Evolutionary conservation across 2,329 filamentous ascomycete genomes (phyloP).

Genomic region (Alternaria atra): DNA sequence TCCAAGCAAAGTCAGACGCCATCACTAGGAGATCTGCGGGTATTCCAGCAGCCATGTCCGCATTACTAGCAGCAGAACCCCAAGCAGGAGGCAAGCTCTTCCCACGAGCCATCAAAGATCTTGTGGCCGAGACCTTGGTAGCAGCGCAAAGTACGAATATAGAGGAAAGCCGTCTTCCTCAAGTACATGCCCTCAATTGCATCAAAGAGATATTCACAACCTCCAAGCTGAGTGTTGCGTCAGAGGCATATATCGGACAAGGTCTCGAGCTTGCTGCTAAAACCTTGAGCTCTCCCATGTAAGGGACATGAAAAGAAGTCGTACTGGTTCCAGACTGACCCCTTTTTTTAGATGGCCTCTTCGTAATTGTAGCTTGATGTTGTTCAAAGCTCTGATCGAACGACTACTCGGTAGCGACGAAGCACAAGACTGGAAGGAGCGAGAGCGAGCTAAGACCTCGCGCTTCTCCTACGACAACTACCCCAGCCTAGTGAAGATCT

Average conservation of each 20-base stretch:
- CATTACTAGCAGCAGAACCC: slow-evolving; percentile 76
- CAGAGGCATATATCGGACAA: slow-evolving; percentile 76
- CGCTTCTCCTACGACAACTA: slow-evolving; percentile 76
- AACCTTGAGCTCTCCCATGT: slow-evolving; percentile 81
- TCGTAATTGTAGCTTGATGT: slow-evolving; percentile 88
- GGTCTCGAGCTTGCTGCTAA: slow-evolving; percentile 81
- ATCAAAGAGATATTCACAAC: slow-evolving; percentile 91
- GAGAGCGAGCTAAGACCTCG: slow-evolving; percentile 52
- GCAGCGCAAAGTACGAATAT: slow-evolving; percentile 64
- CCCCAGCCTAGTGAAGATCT: slow-evolving; percentile 69
- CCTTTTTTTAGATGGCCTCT: slow-evolving; percentile 77
- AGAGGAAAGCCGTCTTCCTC: slow-evolving; percentile 71
- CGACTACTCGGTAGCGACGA: slow-evolving; percentile 78
- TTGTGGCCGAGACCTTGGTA: slow-evolving; percentile 67
- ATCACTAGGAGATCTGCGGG: slow-evolving; percentile 89
- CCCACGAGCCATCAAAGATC: slow-evolving; percentile 68
- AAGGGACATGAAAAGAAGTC: slow-evolving; percentile 45
- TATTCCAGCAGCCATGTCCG: slow-evolving; percentile 85
- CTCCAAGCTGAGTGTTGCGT: slow-evolving; percentile 75
- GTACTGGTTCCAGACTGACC: slow-evolving; percentile 5
- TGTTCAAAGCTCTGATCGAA: slow-evolving; percentile 86
- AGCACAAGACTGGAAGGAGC: slow-evolving; percentile 65
- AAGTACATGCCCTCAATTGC: slow-evolving; percentile 95
- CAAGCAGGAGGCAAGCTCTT: slow-evolving; percentile 67
- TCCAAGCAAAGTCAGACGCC: slow-evolving; percentile 78